Percentiles rank a stretch among this genome's conserved stretches.
Evolutionary conservation across 2,329 filamentous ascomycete species (phyloP).

Genomic region (Colletotrichum cereale): DNA sequence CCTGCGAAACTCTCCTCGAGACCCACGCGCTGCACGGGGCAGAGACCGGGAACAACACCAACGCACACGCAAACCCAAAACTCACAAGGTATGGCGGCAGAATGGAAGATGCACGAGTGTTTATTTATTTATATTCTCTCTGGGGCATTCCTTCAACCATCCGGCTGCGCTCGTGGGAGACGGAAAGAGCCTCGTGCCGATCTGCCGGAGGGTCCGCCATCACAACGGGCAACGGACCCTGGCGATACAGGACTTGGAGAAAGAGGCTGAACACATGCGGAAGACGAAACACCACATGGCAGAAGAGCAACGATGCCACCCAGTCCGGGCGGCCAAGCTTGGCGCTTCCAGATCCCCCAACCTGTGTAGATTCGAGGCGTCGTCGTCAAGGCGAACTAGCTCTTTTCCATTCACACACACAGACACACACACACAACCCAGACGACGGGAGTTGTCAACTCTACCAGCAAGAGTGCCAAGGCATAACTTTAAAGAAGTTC

Average conservation of each 20-base stretch:
- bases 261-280: neutral
- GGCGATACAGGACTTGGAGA: neutral
- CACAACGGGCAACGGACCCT: neutral
- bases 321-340: neutral
- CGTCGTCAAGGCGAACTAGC: neutral
- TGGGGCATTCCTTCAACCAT: neutral
- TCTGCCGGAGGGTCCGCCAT: neutral
- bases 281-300: neutral
- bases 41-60: neutral
- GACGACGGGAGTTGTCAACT: neutral
- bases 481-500: neutral
- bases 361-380: neutral
- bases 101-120: constrained; percentile 14
- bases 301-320: neutral
- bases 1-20: constrained; percentile 13
- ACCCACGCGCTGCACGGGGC: constrained; percentile 9
- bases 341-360: constrained; percentile 10
- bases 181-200: neutral
- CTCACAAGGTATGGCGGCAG: neutral
- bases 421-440: neutral
- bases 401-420: neutral
- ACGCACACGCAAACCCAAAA: constrained; percentile 13
- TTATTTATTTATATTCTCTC: neutral
- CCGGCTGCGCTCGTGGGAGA: neutral
- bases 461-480: neutral